Conservation (phyloP, 805 yeast genomes). For the Suhomyces emberorum region DNA sequence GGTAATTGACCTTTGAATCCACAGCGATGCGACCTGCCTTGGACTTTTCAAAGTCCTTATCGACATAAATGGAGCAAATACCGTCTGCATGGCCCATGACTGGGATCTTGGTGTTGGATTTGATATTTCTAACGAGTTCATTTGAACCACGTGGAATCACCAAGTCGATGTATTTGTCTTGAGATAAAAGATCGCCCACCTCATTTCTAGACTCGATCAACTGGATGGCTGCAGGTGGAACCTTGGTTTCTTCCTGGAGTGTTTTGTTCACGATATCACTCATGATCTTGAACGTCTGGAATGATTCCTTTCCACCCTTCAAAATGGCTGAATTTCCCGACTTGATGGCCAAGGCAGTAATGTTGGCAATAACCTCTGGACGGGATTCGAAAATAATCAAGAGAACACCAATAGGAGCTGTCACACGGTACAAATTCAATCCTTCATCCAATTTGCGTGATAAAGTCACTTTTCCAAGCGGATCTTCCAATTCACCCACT, state of each 20-base stretch:
- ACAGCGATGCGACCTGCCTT: constrained; percentile 75
- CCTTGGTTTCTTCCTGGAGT: constrained; percentile 55
- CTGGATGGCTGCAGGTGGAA: constrained; percentile 82
- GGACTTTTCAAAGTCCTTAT: constrained; percentile 67
- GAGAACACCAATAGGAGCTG: constrained; percentile 93
- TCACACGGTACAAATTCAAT: constrained; percentile 74
- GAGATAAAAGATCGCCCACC: constrained; percentile 76
- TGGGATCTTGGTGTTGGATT: constrained; percentile 87
- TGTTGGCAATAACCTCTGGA: constrained; percentile 98
- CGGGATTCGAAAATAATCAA: constrained; percentile 92
- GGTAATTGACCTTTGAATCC: constrained; percentile 93
- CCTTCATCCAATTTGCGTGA: constrained; percentile 87
- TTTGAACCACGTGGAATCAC: constrained; percentile 99
- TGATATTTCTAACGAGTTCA: constrained; percentile 81
- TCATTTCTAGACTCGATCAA: constrained; percentile 86
- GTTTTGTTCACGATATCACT: constrained; percentile 65
- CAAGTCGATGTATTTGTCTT: constrained; percentile 87
- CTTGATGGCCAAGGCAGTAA: constrained; percentile 91
- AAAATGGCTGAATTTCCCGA: constrained; percentile 96
- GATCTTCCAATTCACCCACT: constrained; percentile 86
- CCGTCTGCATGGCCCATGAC: constrained; percentile 99
- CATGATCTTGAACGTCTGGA: constrained; percentile 79
- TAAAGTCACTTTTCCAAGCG: constrained; percentile 83
- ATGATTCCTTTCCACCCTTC: constrained; percentile 95
- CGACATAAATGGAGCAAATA: constrained; percentile 84